Conservation (phyloP, 163 green algal species). For the Scenedesmus sp. region DNA sequence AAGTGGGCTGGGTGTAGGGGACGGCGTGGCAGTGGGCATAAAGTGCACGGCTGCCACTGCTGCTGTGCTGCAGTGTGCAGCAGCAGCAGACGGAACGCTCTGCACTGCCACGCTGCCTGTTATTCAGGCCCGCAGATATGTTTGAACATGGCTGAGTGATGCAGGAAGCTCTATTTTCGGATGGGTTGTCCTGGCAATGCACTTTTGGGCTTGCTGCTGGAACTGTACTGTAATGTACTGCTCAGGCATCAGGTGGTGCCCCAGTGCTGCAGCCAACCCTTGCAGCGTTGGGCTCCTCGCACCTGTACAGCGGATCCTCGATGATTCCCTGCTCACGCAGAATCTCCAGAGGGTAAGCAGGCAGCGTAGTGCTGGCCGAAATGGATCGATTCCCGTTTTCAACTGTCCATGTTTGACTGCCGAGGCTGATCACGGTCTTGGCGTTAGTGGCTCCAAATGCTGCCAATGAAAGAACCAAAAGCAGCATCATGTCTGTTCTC, state of each 20-base stretch:
- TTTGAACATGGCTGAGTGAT: too few species aligned
- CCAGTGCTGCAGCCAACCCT: not conserved
- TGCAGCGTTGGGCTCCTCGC: not conserved
- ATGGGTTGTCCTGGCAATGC: not conserved
- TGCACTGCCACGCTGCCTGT: too few species aligned
- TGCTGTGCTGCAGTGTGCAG: too few species aligned
- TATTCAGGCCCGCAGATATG: too few species aligned
- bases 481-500: not conserved
- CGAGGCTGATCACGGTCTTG: not conserved
- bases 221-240: slow-evolving; percentile 1
- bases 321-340: slow-evolving; percentile 56
- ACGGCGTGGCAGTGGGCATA: too few species aligned
- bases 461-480: not conserved
- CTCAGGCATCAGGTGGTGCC: not conserved
- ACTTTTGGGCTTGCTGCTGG: not conserved
- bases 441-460: not conserved
- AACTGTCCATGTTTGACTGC: slow-evolving; percentile 7
- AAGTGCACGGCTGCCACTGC: too few species aligned
- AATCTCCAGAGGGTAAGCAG: slow-evolving; percentile 58
- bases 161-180: too few species aligned
- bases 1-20: too few species aligned
- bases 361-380: slow-evolving; percentile 46
- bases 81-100: too few species aligned
- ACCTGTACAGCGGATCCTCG: slow-evolving; percentile 73
- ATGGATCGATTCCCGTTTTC: slow-evolving; percentile 8